Base-by-base conservation (phyloP, 2,329 filamentous ascomycete species). In the Colletotrichum sp. region DNA sequence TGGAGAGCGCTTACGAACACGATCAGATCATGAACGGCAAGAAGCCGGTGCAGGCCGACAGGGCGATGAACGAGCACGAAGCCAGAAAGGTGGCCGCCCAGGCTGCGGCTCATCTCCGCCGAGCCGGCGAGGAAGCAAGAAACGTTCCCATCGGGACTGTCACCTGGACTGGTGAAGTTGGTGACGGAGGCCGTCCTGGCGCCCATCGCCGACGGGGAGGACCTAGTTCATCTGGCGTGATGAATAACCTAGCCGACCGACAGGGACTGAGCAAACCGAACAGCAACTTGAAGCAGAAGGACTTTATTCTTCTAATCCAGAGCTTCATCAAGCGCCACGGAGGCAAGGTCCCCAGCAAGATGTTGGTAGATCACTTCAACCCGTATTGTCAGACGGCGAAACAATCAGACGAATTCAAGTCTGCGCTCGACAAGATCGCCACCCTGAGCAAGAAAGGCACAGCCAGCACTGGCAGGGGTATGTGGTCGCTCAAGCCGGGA, bases 1-100 rank as follows among this genome's bases (percentile, higher is more conserved):
- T 98, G 2, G 96, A 98, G 80, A 96, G 94, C n/a, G 95, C 96
- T 0, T 91, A 98, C 60, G 95, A 98, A 80, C 97, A 99, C 82
- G 97, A 98, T 78, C 91, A 95, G 69, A 98, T 98, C 80, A 91
- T 98, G 80, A 94, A 93, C 78, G 94, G 94, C 52, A 94, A 92
- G 79, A 91, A 91, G 67, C 92, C 92, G 71, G 87, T 95, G 21
- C 90, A 92, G 77, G 94, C 95, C 0, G 95, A 98, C 80, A 92
- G 93, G 6, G 91, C 91, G 28, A 93, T 98, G 78, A 92, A 98
- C 64, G 93, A 95, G 78, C 91, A 92, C 12, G 96, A 98, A 84
- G 96, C 96, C 1, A 93, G 94, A 80, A 91, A 92, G 48, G 92
- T 97, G 4, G 96, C 96, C 4, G 91, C 93, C 0, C 88, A 94